Evolutionary conservation across 805 yeast species (phyloP), one percentile per base, ranked within the genome.

Genomic region (Candida stauntonica): DNA sequence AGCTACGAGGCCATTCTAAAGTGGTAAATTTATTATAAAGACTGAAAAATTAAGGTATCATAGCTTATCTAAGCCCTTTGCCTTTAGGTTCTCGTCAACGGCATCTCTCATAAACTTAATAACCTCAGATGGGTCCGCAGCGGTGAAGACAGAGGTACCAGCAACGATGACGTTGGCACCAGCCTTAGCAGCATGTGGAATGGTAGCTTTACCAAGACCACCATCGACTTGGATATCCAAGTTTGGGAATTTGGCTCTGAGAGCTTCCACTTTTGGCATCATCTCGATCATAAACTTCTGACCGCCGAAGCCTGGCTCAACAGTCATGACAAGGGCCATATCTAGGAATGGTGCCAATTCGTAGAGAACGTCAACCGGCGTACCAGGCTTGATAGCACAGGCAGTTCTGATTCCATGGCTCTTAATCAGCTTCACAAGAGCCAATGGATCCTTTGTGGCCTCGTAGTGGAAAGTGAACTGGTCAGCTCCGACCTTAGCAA

Each of bases 151-250:
- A 35, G 95, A 75, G 13, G 97, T 91, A 32, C 99, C 99, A 4
- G 99, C 97, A 33, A 93, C 99, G 57, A 93, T 88, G 33, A 89
- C 96, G 57, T 93, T 93, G 36, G 99, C 99, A 40, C 99, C 99
- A 9, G 98, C 97, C 38, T 76, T 73, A n/a, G 97, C 96, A 29
- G 97, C 97, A 15, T 69, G 73, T 38, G 79, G 83, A 33, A 91
- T 81, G 2, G 95, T 93, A 31, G 78, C 88, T 47, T 79, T 79
- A 41, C 94, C 94, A 43, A 93, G 68, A 0, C 99, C 99, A 48
- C 99, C 99, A 62, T 93, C 99, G 15, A 93, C 99, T 66, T 93
- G 91, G 51, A 93, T 86, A 64, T 91, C 81, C 60, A 91, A 67
- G 15, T 79, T 60, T 11, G 97, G 96, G 61, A 72, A 87, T 54